These are phyloP conservation scores for Diversispora eburnea DNA, from an alignment of 192 early-diverging fungal species.

Conservation along the genomic window DNA sequence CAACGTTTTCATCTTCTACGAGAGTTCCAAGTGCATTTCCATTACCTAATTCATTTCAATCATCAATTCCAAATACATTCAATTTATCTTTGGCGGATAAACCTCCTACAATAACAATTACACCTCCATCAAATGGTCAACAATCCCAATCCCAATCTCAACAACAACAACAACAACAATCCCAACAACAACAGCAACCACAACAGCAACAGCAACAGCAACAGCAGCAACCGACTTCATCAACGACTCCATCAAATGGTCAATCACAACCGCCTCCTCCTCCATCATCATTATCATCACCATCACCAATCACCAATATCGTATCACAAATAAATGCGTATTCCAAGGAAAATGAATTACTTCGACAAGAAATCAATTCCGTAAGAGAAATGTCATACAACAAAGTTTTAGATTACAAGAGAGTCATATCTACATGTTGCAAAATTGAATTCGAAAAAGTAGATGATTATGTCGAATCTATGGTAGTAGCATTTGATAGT, in stretches of 20 bases:
- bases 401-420: slow-evolving; percentile 74
- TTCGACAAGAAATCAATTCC: slow-evolving; percentile 57
- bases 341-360: slow-evolving; percentile 39
- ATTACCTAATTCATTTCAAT: background rate
- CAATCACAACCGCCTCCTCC: slow-evolving; percentile 19
- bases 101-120: background rate
- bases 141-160: background rate
- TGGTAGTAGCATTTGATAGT: slow-evolving; percentile 77
- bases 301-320: slow-evolving; percentile 29
- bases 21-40: background rate
- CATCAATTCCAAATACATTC: background rate
- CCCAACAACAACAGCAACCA: background rate
- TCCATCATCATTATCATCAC: no score
- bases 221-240: background rate
- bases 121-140: background rate
- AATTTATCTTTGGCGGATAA: background rate
- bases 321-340: slow-evolving; percentile 39
- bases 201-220: background rate
- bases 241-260: slow-evolving; percentile 20
- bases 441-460: slow-evolving; percentile 74
- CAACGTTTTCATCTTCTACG: background rate
- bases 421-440: slow-evolving; percentile 83
- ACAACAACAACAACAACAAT: background rate
- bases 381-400: slow-evolving; percentile 54
- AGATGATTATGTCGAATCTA: slow-evolving; percentile 67